phyloP scores from a whole-genome alignment of 805 yeast genomes.

The Ogataea kodamae region DNA sequence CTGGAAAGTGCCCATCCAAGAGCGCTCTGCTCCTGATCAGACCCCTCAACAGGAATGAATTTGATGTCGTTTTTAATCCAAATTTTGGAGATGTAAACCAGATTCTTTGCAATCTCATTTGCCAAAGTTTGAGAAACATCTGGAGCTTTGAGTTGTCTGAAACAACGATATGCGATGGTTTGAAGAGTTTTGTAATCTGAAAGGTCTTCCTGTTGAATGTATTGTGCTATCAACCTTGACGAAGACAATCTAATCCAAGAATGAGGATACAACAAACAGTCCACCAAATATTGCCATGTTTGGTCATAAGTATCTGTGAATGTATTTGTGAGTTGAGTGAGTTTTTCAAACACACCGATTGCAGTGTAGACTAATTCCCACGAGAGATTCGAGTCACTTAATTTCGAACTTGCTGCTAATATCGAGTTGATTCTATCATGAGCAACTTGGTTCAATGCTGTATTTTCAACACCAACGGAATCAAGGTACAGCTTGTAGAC shows the following conservation, averaged over 20 bases:
- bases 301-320: conserved; percentile 40
- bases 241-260: conserved; percentile 82
- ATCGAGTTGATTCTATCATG: conserved; percentile 22
- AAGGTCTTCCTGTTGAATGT: conserved; percentile 38
- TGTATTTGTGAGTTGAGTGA: conserved; percentile 28
- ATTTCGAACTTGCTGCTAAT: conserved; percentile 30
- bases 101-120: conserved; percentile 59
- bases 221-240: conserved; percentile 51
- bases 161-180: conserved; percentile 58
- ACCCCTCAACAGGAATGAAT: conserved; percentile 31
- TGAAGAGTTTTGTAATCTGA: conserved; percentile 48
- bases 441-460: conserved; percentile 26
- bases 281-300: conserved; percentile 52
- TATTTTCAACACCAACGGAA: conserved; percentile 41
- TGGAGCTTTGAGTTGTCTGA: conserved; percentile 84
- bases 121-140: conserved; percentile 60
- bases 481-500: conserved; percentile 60
- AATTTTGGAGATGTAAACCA: conserved; percentile 53
- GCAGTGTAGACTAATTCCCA: conserved; percentile 82
- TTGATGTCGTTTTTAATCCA: conserved; percentile 53
- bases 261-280: conserved; percentile 75
- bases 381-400: conserved; percentile 40
- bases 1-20: conserved; percentile 63
- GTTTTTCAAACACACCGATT: conserved; percentile 40
- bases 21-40: conserved; percentile 34